Evolutionary conservation across 176 grass and related monocot genomes (phyloP).

Genomic region (Puya raimondii): DNA sequence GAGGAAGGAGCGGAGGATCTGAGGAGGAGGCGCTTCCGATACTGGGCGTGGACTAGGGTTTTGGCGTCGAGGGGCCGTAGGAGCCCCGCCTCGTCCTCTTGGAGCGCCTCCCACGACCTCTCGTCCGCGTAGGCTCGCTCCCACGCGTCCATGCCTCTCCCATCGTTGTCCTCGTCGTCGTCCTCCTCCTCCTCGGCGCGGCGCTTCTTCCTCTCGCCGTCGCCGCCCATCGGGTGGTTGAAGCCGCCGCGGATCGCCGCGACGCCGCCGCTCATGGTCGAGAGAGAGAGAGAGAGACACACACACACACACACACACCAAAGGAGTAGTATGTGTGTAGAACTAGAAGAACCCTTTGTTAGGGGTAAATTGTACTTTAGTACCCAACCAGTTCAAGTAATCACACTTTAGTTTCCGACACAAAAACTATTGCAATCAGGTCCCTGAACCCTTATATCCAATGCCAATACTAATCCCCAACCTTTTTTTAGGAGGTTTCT

Average conservation of each 20-base stretch:
- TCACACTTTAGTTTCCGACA: too few species aligned
- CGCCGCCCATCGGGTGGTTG: conserved; percentile 17
- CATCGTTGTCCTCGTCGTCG: conserved; percentile 49
- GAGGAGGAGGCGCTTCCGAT: conserved; percentile 79
- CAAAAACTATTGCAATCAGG: too few species aligned
- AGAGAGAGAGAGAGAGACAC: not conserved
- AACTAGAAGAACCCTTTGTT: too few species aligned
- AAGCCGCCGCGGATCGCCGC: conserved; percentile 5
- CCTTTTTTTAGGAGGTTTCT: too few species aligned
- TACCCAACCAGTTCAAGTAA: too few species aligned
- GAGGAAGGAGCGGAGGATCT: conserved; percentile 31
- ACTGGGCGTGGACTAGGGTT: conserved; percentile 78
- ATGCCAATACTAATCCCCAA: too few species aligned
- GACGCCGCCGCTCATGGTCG: not conserved
- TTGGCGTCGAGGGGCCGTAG: conserved; percentile 82
- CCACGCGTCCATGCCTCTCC: conserved; percentile 63
- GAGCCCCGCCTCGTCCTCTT: conserved; percentile 94
- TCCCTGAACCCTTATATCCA: too few species aligned
- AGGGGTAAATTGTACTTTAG: too few species aligned
- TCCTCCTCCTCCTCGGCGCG: conserved; percentile 57
- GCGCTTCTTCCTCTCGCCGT: conserved; percentile 17
- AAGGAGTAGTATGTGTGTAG: too few species aligned
- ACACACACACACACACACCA: too few species aligned
- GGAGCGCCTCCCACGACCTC: conserved; percentile 89
- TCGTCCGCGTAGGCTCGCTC: conserved; percentile 98